Base-by-base conservation (phyloP, 2,329 filamentous ascomycete species). In the Fusarium sp. region DNA sequence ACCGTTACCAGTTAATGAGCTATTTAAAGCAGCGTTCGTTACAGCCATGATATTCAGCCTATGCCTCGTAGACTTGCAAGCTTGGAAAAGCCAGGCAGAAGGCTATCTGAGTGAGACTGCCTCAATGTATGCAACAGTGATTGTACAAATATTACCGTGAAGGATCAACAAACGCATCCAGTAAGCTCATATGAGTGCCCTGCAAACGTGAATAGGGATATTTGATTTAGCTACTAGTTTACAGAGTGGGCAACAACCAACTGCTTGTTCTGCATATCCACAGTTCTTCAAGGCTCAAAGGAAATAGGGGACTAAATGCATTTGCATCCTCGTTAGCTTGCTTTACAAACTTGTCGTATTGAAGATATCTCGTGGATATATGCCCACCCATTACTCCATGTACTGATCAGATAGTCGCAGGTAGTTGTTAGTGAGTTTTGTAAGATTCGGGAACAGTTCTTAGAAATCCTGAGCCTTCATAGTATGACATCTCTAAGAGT, bases 171-270 rank as follows among this genome's bases (percentile, higher is more conserved):
- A 30, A 57, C 22, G 42, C n/a, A 53, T 47, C 47, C 15, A 44
- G 41, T 44, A 48, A 35, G 44, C 48, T 39, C 45, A 48, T 36
- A 26, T 63, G 61, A 56, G 42, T 50, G 30, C 57, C 64, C 31
- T 63, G 31, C 22, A 44, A 47, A n/a, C 16, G 14, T 47, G 26
- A 66, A 44, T 28, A 65, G 44, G 44, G 26, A 59, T 44, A 41
- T 26, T 50, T 35, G 28, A 51, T 38, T 51, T 31, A 31, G 44
- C 61, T 57, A 68, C 70, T 45, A 57, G 55, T 64, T 42, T 44
- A 33, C 35, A 68, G 47, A 36, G 31, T 53, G 57, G 28, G n/a
- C 12, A 45, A 39, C 22, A 51, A 31, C 24, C 24, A 39, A 18
- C 28, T 35, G 38, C 38, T 26, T 53, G 15, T 39, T 13, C 42